Conservation (phyloP, 108 stramenopile genomes). For the Skeletonema costatum region DNA sequence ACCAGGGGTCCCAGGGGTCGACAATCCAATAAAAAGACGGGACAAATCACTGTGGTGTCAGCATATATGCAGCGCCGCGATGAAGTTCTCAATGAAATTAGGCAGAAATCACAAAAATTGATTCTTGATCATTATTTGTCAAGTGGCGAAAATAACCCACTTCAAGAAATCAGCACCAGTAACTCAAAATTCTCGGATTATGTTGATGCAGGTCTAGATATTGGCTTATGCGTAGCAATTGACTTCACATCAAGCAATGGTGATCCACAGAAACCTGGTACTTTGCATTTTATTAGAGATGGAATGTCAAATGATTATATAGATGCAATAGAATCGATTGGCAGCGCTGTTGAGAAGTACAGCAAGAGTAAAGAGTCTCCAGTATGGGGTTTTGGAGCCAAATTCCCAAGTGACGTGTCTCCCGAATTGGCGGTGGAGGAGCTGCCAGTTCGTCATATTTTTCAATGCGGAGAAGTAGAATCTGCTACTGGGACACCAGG, state of each 20-base stretch:
- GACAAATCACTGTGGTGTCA: conserved; percentile 13
- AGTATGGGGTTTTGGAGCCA: conserved; percentile 91
- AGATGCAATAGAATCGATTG: conserved; percentile 75
- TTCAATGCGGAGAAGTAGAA: conserved; percentile 45
- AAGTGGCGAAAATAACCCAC: not conserved
- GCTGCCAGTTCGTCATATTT: conserved; percentile 46
- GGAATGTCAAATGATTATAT: conserved; percentile 70
- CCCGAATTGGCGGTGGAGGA: too few species aligned
- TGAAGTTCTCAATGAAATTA: conserved; percentile 7
- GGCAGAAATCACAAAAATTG: conserved; percentile 13
- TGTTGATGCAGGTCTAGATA: conserved; percentile 38
- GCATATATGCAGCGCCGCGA: conserved; percentile 12
- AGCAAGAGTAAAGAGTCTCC: conserved; percentile 62
- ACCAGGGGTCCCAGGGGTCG: not conserved
- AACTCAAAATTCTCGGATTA: conserved; percentile 29
- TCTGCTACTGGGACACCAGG: conserved; percentile 66
- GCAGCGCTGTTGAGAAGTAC: conserved; percentile 67
- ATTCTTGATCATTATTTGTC: not conserved
- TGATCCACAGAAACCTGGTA: conserved; percentile 44
- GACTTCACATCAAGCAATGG: conserved; percentile 77
- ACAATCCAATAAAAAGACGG: conserved; percentile 14
- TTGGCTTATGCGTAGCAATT: conserved; percentile 78
- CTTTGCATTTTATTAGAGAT: conserved; percentile 59
- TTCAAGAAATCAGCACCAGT: not conserved
- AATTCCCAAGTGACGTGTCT: conserved; percentile 26